Evolutionary conservation across 768 basidiomycete genomes (phyloP).

Genomic region (Mycena galericulata): DNA sequence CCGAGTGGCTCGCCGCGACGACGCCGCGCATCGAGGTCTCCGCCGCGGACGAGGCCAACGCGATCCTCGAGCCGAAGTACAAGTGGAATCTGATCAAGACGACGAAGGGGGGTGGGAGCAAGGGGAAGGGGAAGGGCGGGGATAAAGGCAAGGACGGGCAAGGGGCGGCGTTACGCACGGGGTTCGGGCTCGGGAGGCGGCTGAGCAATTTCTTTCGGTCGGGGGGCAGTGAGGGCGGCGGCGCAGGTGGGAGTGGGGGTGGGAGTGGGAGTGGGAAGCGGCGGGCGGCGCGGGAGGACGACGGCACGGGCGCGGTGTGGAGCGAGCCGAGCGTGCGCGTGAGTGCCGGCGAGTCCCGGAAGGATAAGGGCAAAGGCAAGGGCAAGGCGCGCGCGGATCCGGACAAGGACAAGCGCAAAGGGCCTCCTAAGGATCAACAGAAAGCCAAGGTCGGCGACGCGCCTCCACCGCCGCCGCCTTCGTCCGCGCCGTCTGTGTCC

Average conservation of each 20-base stretch:
- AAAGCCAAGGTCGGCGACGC: not conserved
- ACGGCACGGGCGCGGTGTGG: not conserved
- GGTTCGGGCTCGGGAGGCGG: slow-evolving; percentile 11
- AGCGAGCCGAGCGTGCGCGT: not conserved
- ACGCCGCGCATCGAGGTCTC: slow-evolving; percentile 28
- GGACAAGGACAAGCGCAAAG: too few relatives aligned
- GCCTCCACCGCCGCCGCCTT: slow-evolving; percentile 1
- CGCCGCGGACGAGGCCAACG: slow-evolving; percentile 30
- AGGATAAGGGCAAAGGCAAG: not conserved
- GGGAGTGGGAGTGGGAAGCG: too few relatives aligned
- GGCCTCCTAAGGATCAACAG: too few relatives aligned
- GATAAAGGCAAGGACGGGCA: too few relatives aligned
- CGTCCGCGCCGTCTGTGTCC: not conserved
- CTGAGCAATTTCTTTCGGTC: slow-evolving; percentile 30
- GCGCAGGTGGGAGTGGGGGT: too few relatives aligned
- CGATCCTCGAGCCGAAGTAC: slow-evolving; percentile 28
- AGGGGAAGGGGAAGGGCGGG: too few relatives aligned
- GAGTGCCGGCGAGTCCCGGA: not conserved
- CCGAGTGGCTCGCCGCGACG: slow-evolving; percentile 25
- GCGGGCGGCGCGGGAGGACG: not conserved
- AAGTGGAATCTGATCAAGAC: too few relatives aligned
- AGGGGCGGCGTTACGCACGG: not conserved
- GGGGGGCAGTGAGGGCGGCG: not conserved
- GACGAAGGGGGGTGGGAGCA: too few relatives aligned
- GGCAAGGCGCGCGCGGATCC: slow-evolving; percentile 15